These are phyloP conservation scores for Lagenaria siceraria DNA, from an alignment of 306 rosid species.

Conservation along the genomic window DNA sequence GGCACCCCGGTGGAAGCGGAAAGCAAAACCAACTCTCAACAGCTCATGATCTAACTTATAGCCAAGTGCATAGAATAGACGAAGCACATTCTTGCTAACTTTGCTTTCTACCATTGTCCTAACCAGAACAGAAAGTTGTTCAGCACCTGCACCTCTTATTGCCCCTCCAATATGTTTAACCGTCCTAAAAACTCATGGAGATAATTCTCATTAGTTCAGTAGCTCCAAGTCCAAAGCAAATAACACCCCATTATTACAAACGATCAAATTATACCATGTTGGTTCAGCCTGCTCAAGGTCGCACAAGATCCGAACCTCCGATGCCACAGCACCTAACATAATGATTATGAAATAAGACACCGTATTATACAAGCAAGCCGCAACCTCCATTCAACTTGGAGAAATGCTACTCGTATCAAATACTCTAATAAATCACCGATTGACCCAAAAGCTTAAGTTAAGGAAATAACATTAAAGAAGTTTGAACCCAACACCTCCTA, in stretches of 20 bases:
- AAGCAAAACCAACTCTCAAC: constrained; percentile 71
- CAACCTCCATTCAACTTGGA: background rate
- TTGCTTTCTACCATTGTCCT: constrained; percentile 86
- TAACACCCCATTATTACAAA: background rate
- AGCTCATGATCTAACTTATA: constrained; percentile 89
- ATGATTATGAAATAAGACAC: background rate
- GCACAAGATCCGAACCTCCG: constrained; percentile 77
- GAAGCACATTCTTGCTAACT: constrained; percentile 75
- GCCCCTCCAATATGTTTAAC: constrained; percentile 84
- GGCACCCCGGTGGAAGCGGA: constrained; percentile 59
- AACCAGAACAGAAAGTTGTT: constrained; percentile 79
- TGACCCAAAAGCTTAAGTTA: no score
- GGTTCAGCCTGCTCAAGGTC: constrained; percentile 86
- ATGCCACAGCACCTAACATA: constrained; percentile 42
- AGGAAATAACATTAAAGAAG: no score
- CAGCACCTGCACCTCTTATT: constrained; percentile 97
- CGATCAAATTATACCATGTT: constrained; percentile 37
- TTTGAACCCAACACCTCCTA: no score
- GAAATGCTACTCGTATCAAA: background rate
- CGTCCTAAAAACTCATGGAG: constrained; percentile 36
- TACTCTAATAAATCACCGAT: background rate
- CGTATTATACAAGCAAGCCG: background rate
- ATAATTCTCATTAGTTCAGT: background rate
- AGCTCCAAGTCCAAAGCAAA: background rate
- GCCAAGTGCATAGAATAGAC: constrained; percentile 68